Percentiles rank a stretch among this genome's conserved stretches.
Conservation (phyloP, 139 green algal species). For the Haematococcus lacustris region DNA sequence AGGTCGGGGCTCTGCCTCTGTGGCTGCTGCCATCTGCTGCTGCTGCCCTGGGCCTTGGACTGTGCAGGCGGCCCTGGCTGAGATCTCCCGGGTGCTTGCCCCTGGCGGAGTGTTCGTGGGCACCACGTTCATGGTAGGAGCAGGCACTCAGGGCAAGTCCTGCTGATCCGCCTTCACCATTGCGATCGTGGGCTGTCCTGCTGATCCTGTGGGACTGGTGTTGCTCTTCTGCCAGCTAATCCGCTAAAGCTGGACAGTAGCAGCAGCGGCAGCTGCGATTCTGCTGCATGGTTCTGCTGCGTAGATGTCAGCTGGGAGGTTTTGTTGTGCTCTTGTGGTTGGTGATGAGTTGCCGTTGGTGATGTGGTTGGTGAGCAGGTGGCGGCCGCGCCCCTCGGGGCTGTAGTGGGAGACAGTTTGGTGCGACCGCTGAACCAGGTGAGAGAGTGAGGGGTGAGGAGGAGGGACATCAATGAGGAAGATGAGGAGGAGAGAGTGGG, state of each 20-base stretch:
- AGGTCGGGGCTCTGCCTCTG: too few species aligned
- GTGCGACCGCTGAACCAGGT: slow-evolving; percentile 58
- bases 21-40: slow-evolving; percentile 4
- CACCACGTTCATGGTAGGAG: slow-evolving; percentile 84
- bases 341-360: slow-evolving; percentile 57
- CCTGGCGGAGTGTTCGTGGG: slow-evolving; percentile 90
- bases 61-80: slow-evolving; percentile 56
- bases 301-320: too few species aligned
- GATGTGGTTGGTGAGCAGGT: slow-evolving; percentile 48
- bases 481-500: background rate
- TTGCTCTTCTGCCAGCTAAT: too few species aligned
- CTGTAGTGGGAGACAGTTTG: slow-evolving; percentile 62
- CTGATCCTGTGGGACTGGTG: too few species aligned
- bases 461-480: background rate
- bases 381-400: slow-evolving; percentile 56
- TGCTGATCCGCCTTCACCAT: too few species aligned
- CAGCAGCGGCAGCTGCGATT: too few species aligned
- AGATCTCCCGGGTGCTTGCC: slow-evolving; percentile 85
- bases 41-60: too few species aligned
- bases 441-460: background rate
- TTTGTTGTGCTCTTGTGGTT: slow-evolving; percentile 63
- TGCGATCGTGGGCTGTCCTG: too few species aligned
- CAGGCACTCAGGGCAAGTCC: too few species aligned
- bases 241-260: too few species aligned
- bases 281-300: too few species aligned